Evolutionary conservation across 2,329 filamentous ascomycete genomes (phyloP).

Genomic region (Pseudofabraea citricarpa): DNA sequence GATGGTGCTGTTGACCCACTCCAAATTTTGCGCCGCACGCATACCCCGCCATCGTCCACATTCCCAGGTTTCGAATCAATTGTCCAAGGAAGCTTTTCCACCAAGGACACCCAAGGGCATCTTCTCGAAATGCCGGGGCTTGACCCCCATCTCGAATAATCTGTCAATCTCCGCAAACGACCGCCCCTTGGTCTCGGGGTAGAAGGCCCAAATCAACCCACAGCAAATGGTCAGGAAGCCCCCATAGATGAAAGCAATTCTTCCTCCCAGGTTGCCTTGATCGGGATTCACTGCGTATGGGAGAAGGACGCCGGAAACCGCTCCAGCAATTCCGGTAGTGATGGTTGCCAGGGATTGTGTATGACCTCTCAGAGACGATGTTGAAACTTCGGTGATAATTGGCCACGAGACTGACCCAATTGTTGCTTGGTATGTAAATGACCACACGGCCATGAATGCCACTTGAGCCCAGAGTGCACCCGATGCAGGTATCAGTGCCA

Average conservation of each 20-base stretch:
- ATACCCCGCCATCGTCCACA: too few species aligned
- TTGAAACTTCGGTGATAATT: constrained; percentile 38
- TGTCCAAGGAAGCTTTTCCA: too few species aligned
- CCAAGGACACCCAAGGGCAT: neutral
- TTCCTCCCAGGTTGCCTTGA: constrained; percentile 32
- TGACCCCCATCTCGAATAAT: constrained; percentile 33
- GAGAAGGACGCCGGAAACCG: constrained; percentile 11
- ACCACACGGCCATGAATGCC: constrained; percentile 18
- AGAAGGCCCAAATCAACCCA: constrained; percentile 39
- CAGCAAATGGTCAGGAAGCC: constrained; percentile 31
- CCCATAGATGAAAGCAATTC: constrained; percentile 36
- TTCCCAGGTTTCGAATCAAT: too few species aligned
- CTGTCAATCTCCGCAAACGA: constrained; percentile 41
- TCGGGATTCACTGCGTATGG: constrained; percentile 33
- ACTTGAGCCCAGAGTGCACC: constrained; percentile 18
- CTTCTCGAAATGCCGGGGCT: constrained; percentile 24
- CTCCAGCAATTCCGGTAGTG: constrained; percentile 14
- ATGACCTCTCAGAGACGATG: constrained; percentile 32
- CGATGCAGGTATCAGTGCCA: constrained; percentile 7
- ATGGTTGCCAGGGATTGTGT: constrained; percentile 19
- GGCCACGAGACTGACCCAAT: constrained; percentile 36
- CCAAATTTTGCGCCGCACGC: too few species aligned
- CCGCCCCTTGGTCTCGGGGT: constrained; percentile 39
- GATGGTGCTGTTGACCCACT: too few species aligned
- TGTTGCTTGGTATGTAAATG: constrained; percentile 20